Evolutionary conservation across 164 flowering plant species (phyloP).

Genomic region (Aristolochia contorta): DNA sequence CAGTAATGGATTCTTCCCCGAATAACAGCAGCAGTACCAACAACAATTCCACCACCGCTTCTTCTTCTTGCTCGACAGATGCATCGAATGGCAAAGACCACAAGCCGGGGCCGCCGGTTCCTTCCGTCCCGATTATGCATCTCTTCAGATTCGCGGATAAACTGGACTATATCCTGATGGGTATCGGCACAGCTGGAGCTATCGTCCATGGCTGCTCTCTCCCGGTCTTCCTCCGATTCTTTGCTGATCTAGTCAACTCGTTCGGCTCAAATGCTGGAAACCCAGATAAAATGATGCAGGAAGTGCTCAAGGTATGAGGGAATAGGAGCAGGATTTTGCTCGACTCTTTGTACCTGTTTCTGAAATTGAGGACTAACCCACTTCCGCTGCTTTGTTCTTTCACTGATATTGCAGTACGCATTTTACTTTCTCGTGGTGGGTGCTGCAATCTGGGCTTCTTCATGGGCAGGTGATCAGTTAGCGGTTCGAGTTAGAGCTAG

Average conservation of each 20-base stretch:
- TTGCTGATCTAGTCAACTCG: slow-evolving; percentile 97
- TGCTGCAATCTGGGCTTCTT: slow-evolving; percentile 94
- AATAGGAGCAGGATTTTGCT: neutral
- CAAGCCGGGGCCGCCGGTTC: slow-evolving; percentile 34
- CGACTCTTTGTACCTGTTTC: neutral
- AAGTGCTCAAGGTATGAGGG: slow-evolving; percentile 67
- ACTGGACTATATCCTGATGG: slow-evolving; percentile 74
- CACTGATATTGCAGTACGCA: slow-evolving; percentile 92
- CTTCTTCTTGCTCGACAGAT: neutral
- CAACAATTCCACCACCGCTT: neutral
- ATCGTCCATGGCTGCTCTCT: slow-evolving; percentile 87
- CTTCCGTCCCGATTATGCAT: slow-evolving; percentile 47
- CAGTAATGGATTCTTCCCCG: slow-evolving; percentile 2
- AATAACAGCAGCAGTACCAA: too few species aligned
- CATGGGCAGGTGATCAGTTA: slow-evolving; percentile 78
- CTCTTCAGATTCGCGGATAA: slow-evolving; percentile 90
- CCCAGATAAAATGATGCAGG: slow-evolving; percentile 82
- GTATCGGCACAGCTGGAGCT: slow-evolving; percentile 78
- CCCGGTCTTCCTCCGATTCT: slow-evolving; percentile 89
- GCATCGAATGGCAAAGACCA: slow-evolving; percentile 19
- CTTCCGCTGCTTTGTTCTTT: neutral
- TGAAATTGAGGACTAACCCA: neutral
- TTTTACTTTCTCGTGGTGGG: slow-evolving; percentile 93
- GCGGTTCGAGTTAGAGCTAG: neutral
- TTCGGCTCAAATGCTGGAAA: slow-evolving; percentile 80